Evolutionary conservation across 108 stramenopile species (phyloP).

Genomic region (Cylindrotheca fusiformis): DNA sequence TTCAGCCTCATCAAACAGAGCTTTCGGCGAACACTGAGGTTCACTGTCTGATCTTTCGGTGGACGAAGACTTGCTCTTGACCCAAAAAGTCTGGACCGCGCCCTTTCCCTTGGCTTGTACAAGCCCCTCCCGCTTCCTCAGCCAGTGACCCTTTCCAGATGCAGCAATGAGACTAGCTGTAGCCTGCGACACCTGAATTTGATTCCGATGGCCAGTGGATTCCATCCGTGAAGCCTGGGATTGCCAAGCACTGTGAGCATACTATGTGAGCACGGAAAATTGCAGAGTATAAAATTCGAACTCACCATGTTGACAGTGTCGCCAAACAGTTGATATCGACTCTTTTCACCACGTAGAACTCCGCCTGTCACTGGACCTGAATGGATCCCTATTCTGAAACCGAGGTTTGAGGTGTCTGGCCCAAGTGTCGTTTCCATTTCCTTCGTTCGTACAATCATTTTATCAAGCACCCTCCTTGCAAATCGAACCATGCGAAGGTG

Average conservation of each 20-base stretch:
- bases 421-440: constrained; percentile 21
- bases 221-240: constrained; percentile 39
- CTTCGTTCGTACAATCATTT: not conserved
- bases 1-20: not conserved
- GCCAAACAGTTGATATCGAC: constrained; percentile 8
- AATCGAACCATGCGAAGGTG: not conserved
- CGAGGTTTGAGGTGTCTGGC: constrained; percentile 19
- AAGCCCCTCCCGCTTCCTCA: constrained; percentile 29
- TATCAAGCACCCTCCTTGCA: not conserved
- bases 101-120: constrained; percentile 66
- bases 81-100: constrained; percentile 56
- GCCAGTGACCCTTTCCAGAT: constrained; percentile 40
- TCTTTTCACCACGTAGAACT: constrained; percentile 3
- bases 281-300: not conserved
- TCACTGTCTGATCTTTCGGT: too few species aligned
- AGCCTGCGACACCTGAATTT: constrained; percentile 44
- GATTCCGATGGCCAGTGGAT: constrained; percentile 31
- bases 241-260: not conserved
- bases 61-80: constrained; percentile 3
- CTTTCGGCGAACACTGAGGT: not conserved
- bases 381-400: constrained; percentile 21
- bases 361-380: constrained; percentile 10
- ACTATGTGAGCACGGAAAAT: too few species aligned
- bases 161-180: constrained; percentile 38
- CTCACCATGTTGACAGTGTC: constrained; percentile 5